A percentile compares a stretch with the other conserved stretches of the same genome.
Evolutionary conservation across 2,329 filamentous ascomycete species (phyloP).

Genomic region (Hypoxylon sp.): DNA sequence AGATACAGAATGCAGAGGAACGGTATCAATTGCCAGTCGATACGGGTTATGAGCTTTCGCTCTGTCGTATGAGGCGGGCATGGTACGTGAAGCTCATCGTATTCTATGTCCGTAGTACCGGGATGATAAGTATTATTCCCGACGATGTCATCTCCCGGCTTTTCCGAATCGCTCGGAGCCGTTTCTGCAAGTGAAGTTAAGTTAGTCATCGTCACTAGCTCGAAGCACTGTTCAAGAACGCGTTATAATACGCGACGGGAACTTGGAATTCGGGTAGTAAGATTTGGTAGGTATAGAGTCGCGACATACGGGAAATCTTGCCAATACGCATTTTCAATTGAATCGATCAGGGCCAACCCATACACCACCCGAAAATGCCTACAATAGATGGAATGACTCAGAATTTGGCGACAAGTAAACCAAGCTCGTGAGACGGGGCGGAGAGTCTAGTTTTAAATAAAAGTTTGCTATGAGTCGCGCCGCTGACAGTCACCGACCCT

Average conservation of each 20-base stretch:
- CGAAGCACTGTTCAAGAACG: slow-evolving; percentile 3
- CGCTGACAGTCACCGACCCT: slow-evolving; percentile 23
- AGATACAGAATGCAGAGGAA: slow-evolving; percentile 75
- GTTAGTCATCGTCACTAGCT: slow-evolving; percentile 36
- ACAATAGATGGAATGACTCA: slow-evolving; percentile 21
- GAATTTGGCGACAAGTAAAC: slow-evolving; percentile 8
- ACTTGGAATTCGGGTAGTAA: slow-evolving; percentile 12
- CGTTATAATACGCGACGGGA: slow-evolving; percentile 17
- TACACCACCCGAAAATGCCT: not conserved
- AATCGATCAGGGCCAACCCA: slow-evolving; percentile 10
- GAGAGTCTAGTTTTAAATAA: slow-evolving; percentile 10
- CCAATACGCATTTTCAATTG: slow-evolving; percentile 36
- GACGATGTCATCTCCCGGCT: slow-evolving; percentile 38
- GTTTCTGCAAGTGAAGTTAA: slow-evolving; percentile 27
- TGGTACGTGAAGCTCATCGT: slow-evolving; percentile 54
- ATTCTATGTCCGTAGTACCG: slow-evolving; percentile 48
- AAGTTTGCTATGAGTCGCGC: slow-evolving; percentile 25
- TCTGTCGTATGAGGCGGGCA: slow-evolving; percentile 73
- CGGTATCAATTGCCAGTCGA: slow-evolving; percentile 80
- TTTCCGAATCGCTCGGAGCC: slow-evolving; percentile 49
- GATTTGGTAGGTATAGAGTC: slow-evolving; percentile 10
- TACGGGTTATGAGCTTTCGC: slow-evolving; percentile 75
- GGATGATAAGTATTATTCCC: slow-evolving; percentile 52
- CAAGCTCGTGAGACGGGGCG: slow-evolving; percentile 18
- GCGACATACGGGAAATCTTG: slow-evolving; percentile 38